phyloP scores from a whole-genome alignment of 2,329 filamentous ascomycete species.

The Cordyceps fumosorosea region DNA sequence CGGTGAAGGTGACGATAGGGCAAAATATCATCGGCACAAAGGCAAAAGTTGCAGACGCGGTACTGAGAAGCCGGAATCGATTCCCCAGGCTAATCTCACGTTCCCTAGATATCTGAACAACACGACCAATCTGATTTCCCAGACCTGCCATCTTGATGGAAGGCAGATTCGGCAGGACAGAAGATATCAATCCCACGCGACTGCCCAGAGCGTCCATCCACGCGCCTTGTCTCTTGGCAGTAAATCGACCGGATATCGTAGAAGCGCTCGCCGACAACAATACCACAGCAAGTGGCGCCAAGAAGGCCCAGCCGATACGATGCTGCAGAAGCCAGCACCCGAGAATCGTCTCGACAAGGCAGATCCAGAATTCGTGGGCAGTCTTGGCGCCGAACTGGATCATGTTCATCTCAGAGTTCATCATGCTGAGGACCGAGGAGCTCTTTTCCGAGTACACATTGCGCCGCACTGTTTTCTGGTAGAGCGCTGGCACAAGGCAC shows the following conservation, averaged over 20 bases:
- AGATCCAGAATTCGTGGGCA: conserved; percentile 29
- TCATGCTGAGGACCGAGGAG: not conserved
- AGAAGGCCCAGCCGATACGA: conserved; percentile 25
- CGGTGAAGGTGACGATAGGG: conserved; percentile 26
- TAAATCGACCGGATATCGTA: conserved; percentile 15
- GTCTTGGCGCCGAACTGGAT: not conserved
- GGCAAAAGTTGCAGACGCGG: conserved; percentile 21
- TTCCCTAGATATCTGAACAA: conserved; percentile 14
- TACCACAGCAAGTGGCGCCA: conserved; percentile 25
- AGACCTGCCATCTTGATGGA: conserved; percentile 24
- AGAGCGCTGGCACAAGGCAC: conserved; percentile 6
- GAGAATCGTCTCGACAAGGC: conserved; percentile 24
- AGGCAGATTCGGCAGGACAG: conserved; percentile 22
- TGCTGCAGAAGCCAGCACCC: conserved; percentile 27
- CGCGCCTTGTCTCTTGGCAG: conserved; percentile 19
- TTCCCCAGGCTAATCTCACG: conserved; percentile 18
- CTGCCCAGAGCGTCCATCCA: conserved; percentile 25
- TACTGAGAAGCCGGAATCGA: conserved; percentile 19
- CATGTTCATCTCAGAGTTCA: conserved; percentile 7
- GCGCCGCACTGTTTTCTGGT: conserved; percentile 2
- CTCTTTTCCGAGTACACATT: not conserved
- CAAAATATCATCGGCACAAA: conserved; percentile 26
- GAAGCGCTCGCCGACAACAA: conserved; percentile 15
- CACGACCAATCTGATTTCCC: conserved; percentile 16
- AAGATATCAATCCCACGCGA: conserved; percentile 19